Evolutionary conservation across 306 rosid genomes (phyloP), one percentile per base, ranked within the genome.

Genomic region (Corylus americana): DNA sequence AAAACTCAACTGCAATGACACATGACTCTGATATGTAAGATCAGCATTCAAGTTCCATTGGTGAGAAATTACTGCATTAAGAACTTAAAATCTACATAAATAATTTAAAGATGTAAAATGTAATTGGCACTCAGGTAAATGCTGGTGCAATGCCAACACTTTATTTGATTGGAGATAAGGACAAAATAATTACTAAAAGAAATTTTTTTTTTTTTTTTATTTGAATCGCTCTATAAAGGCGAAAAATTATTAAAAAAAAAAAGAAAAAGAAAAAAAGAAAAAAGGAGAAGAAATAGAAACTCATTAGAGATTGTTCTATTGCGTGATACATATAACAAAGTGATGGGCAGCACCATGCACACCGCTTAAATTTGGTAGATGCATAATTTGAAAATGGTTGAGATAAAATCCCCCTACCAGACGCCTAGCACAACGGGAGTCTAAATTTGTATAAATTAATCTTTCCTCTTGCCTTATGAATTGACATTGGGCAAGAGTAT

Each of bases 381-480:
- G 27, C 11, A 9, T 20, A 8, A 31, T n/a, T 9, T 0, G 8
- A 42, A 68, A 68, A 68, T 42, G 31, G 3, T 59, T 59, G 66
- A 25, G 66, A 59, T 12, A 59, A 25, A 59, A 59, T 25, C 66
- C 66, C 9, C 71, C 11, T 1, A 27, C 68, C 68, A 61, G 68
- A 22, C 20, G 42, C 55, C 50, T 42, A 75, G 73, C 42, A 39
- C 45, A 42, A 42, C 55, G 50, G 51, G 71, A 10, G 75, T 25
- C 72, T 37, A 73, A 61, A 73, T 22, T 77, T 81, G 67, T 27
- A 42, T 69, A n/a, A 47, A 73, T 44, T 27, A 20, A 61, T 2
- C 31, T 54, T 35, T 25, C 49, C 7, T 25, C 3, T 59, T 29
- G 66, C 68, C 75, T 75, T 16, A 45, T 22, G 49, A 75, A 53